Conservation (phyloP, 257 asterid genomes). For the Penstemon eatonii region DNA sequence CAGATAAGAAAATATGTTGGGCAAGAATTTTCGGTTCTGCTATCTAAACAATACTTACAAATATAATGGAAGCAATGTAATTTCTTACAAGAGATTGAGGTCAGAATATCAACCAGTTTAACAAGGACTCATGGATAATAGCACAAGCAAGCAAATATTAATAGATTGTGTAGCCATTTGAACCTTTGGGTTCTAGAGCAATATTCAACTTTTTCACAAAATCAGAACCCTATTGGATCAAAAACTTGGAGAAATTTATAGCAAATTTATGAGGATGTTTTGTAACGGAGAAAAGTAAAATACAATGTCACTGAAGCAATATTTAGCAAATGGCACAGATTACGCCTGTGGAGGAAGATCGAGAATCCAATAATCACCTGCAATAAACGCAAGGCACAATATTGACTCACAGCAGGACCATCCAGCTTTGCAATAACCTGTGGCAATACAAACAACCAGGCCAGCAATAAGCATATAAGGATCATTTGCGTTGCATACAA, state of each 20-base stretch:
- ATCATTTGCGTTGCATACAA: slow-evolving; percentile 18
- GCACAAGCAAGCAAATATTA: not conserved
- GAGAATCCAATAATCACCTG: slow-evolving; percentile 59
- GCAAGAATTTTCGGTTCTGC: not conserved
- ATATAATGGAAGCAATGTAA: not conserved
- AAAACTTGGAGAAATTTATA: not conserved
- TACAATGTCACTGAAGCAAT: not conserved
- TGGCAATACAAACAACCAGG: slow-evolving; percentile 36
- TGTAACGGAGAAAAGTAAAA: not conserved
- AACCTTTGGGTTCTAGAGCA: slow-evolving; percentile 13
- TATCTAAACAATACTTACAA: not conserved
- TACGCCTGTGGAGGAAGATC: slow-evolving; percentile 21
- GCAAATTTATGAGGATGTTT: not conserved
- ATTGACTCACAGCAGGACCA: slow-evolving; percentile 96
- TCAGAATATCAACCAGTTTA: slow-evolving; percentile 20
- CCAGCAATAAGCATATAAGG: slow-evolving; percentile 30
- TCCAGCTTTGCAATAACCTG: slow-evolving; percentile 99
- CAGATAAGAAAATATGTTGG: not conserved
- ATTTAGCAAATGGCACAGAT: not conserved
- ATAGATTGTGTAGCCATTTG: slow-evolving; percentile 6
- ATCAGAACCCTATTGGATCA: slow-evolving; percentile 5
- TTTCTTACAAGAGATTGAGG: slow-evolving; percentile 11
- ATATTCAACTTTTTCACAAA: slow-evolving; percentile 17
- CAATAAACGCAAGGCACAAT: slow-evolving; percentile 88
- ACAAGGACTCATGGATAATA: slow-evolving; percentile 3